Conservation (phyloP, 768 basidiomycete species). For the Mycena amicta region DNA sequence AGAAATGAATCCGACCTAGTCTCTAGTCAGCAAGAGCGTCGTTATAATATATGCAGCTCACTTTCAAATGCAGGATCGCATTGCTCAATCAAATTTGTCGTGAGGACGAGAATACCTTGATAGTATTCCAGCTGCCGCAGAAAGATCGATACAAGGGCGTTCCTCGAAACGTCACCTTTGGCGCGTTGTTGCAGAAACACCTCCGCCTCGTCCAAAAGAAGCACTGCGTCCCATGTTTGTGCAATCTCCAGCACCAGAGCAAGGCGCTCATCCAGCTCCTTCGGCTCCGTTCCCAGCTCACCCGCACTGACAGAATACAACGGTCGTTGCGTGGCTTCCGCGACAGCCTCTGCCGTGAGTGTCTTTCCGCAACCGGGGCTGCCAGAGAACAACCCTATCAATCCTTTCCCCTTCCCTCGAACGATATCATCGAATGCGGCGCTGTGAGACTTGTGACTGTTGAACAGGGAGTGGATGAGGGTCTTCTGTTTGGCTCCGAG, state of each 20-base stretch:
- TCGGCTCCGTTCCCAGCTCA: slow-evolving; percentile 34
- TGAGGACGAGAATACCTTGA: slow-evolving; percentile 39
- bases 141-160: slow-evolving; percentile 39
- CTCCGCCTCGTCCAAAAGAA: slow-evolving; percentile 40
- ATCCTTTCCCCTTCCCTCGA: slow-evolving; percentile 39
- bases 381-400: slow-evolving; percentile 37
- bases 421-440: slow-evolving; percentile 36
- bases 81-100: slow-evolving; percentile 33
- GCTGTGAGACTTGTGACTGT: slow-evolving; percentile 20
- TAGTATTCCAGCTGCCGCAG: slow-evolving; percentile 40
- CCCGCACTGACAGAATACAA: slow-evolving; percentile 35
- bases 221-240: slow-evolving; percentile 36
- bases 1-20: slow-evolving; percentile 38
- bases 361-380: slow-evolving; percentile 41
- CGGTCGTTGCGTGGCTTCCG: slow-evolving; percentile 31
- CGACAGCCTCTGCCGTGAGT: slow-evolving; percentile 37
- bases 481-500: slow-evolving; percentile 35
- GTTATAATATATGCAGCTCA: slow-evolving; percentile 7
- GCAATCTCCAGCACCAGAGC: slow-evolving; percentile 30
- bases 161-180: slow-evolving; percentile 27
- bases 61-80: slow-evolving; percentile 38
- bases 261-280: slow-evolving; percentile 27
- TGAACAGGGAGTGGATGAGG: slow-evolving; percentile 33
- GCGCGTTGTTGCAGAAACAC: slow-evolving; percentile 34
- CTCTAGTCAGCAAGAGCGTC: not conserved